Conservation (phyloP, 139 green algal species). For the Haematococcus sp. region DNA sequence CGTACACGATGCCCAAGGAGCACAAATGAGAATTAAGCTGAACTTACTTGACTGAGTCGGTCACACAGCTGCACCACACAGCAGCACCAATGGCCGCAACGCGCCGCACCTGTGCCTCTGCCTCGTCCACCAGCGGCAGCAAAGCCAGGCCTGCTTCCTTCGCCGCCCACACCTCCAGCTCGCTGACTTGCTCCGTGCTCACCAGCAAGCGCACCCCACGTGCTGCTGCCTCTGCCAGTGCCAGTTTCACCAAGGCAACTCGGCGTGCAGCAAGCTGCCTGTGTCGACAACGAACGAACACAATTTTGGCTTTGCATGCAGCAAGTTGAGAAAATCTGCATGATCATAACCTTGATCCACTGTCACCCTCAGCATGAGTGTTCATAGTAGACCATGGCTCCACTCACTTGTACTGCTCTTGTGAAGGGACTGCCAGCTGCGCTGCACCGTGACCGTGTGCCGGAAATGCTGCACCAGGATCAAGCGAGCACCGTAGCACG, state of each 20-base stretch:
- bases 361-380: too few relatives aligned
- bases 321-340: too few relatives aligned
- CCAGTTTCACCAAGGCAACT: neutral
- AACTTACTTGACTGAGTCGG: neutral
- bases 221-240: neutral
- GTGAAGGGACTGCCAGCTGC: neutral
- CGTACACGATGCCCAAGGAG: neutral
- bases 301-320: too few relatives aligned
- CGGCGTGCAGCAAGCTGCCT: neutral
- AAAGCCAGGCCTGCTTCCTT: neutral
- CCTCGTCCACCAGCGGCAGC: neutral
- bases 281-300: neutral
- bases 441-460: neutral
- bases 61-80: neutral
- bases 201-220: constrained; percentile 8
- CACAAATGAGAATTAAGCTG: neutral
- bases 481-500: neutral
- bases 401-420: neutral
- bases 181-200: neutral
- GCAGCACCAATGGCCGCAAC: too few relatives aligned
- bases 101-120: neutral
- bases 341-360: too few relatives aligned
- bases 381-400: too few relatives aligned
- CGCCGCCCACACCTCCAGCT: neutral
- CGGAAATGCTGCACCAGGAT: neutral